Base-by-base conservation (phyloP, 192 early-diverging fungal genomes). In the Mortierella claussenii region DNA sequence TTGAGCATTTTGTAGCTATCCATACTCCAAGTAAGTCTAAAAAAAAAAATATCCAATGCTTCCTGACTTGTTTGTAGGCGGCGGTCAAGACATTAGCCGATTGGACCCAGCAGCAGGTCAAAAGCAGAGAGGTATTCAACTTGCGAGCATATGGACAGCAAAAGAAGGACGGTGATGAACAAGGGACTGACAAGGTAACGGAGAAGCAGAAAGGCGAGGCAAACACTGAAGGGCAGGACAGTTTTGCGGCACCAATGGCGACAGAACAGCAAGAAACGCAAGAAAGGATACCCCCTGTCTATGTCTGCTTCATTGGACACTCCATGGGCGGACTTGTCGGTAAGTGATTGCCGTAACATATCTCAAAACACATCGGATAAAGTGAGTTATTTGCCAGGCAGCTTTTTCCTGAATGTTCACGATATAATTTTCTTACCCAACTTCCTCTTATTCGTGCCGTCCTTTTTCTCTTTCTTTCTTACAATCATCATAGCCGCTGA, bases 281-380 rank as follows among this genome's bases (percentile, higher is more conserved):
- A n/a, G 52, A 56, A 15, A 69, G 12, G 28, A 55, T 63, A 63
- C 55, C 63, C 17, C 63, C 61, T 12, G 68, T 78, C 60, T 68
- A 51, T 46, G 62, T 79, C 0, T 65, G 69, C 48, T 65, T 79
- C 37, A 17, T 74, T 24, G 79, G 83, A 2, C 79, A 88, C 64
- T 87, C 86, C 7, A 87, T 89, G 85, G 88, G 88, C 52, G 88
- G 88, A 17, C 73, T 89, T 57, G 81, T 88, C 17, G 83, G 87
- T 88, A 86, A 66, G 57, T 12, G 15, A 24, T 0, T n/a, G n/a
- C n/a, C n/a, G n/a, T n/a, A n/a, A n/a, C n/a, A n/a, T n/a, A n/a
- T n/a, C n/a, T n/a, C n/a, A n/a, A n/a, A n/a, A n/a, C n/a, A n/a
- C n/a, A n/a, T n/a, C n/a, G n/a, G n/a, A n/a, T n/a, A n/a, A 36